Base-by-base conservation (phyloP, 129 eudicot species). In the Escallonia herrerae region DNA sequence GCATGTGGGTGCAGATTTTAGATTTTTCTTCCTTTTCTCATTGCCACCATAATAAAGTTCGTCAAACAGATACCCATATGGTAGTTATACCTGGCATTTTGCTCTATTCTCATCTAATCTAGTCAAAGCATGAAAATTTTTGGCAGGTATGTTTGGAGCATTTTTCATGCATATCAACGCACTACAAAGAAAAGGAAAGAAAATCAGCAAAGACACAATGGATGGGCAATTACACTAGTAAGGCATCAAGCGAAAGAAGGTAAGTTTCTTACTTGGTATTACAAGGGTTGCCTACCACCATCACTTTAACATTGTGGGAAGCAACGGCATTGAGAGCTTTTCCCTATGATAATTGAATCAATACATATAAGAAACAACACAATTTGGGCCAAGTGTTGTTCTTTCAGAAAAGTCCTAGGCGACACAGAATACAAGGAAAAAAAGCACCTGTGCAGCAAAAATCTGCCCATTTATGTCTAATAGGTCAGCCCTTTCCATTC, bases 61-160 rank as follows among this genome's bases (percentile, higher is more conserved):
- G 43, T 33, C 15, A 4, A 58, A 22, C 11, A 49, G 22, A 47
- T 46, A 6, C 41, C 56, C 52, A 45, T 47, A 58, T 51, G 58
- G 40, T 60, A 60, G 37, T 64, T 65, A 7, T 76, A 89, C 96
- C 96, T 93, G 99, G 68, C 99, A 89, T 80, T 93, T 93, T 57
- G 99, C 99, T 86, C 99, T 77, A 72, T 93, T 93, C 75, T 93
- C 99, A 68, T 93, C 99, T 80, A 93, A 84, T 74, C 99, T 89
- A 72, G 99, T 93, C 79, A 93, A 79, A 64, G 99, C 99, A 72
- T 89, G 99, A 63, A 93, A 93, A 70, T 93, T 93, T 82, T 82
- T 89, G 8, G 95, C 87, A 7, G 99, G 99, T 67, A 93, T 89
- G 62, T 93, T 72, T 22, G 99, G 99, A 75, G 99, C 99, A 68